Evolutionary conservation across 2,329 filamentous ascomycete genomes (phyloP).

Genomic region (Graphilbum sp.): DNA sequence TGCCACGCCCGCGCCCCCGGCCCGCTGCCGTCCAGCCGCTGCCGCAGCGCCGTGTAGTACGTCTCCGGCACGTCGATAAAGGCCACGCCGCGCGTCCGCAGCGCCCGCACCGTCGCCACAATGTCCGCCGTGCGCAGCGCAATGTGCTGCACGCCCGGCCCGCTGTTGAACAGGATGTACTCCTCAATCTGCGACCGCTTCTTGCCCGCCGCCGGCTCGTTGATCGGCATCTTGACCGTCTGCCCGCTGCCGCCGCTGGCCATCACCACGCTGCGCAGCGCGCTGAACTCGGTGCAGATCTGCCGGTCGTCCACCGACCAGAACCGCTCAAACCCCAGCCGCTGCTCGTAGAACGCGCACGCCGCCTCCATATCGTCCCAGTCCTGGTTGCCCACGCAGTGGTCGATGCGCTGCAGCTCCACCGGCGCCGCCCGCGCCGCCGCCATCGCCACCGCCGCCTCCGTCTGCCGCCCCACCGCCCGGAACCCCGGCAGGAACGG

Average conservation of each 20-base stretch:
- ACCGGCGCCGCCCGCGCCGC: slow-evolving; percentile 41
- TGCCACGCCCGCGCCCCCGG: slow-evolving; percentile 28
- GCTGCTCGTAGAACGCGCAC: slow-evolving; percentile 65
- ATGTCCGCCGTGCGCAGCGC: slow-evolving; percentile 73
- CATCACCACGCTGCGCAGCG: slow-evolving; percentile 83
- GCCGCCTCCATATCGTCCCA: slow-evolving; percentile 71
- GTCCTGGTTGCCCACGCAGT: slow-evolving; percentile 94
- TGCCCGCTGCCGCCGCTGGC: slow-evolving; percentile 66
- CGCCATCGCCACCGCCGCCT: slow-evolving; percentile 13
- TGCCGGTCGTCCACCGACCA: slow-evolving; percentile 91
- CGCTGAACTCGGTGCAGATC: slow-evolving; percentile 85
- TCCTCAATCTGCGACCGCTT: slow-evolving; percentile 92
- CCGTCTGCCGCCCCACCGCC: slow-evolving; percentile 24
- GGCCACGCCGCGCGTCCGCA: slow-evolving; percentile 77
- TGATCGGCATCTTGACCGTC: slow-evolving; percentile 94
- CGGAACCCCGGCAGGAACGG: slow-evolving; percentile 74
- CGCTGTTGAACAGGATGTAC: slow-evolving; percentile 78
- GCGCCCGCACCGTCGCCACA: slow-evolving; percentile 55
- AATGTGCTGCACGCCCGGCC: slow-evolving; percentile 85
- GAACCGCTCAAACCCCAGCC: slow-evolving; percentile 88
- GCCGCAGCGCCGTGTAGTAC: slow-evolving; percentile 67
- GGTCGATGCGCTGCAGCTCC: slow-evolving; percentile 63
- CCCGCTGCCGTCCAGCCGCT: slow-evolving; percentile 35
- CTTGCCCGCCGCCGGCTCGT: slow-evolving; percentile 81
- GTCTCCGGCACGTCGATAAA: slow-evolving; percentile 82